Evolutionary conservation across 2,329 filamentous ascomycete genomes (phyloP).

Genomic region (Alternaria panax): DNA sequence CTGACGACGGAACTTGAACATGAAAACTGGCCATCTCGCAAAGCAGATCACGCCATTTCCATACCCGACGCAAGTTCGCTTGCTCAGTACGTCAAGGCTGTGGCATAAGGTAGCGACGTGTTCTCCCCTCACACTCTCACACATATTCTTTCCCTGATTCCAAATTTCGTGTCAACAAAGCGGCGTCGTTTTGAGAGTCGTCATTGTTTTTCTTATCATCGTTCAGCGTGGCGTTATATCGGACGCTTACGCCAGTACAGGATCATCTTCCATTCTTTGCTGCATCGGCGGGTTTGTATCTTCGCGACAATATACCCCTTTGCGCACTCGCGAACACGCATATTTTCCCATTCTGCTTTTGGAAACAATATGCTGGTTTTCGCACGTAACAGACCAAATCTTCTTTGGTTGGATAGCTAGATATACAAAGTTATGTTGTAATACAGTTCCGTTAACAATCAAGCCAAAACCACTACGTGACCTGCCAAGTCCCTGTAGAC

Average conservation of each 20-base stretch:
- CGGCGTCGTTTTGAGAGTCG: background rate
- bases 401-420: slow-evolving; percentile 1
- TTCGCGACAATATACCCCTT: slow-evolving; percentile 7
- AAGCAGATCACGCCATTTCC: slow-evolving; percentile 15
- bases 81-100: slow-evolving; percentile 26
- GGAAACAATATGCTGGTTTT: background rate
- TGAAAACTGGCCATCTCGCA: slow-evolving; percentile 40
- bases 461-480: background rate
- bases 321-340: background rate
- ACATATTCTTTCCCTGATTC: background rate
- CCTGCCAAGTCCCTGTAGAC: background rate
- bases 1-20: slow-evolving; percentile 35
- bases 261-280: background rate
- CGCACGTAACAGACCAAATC: background rate
- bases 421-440: slow-evolving; percentile 1
- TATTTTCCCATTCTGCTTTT: background rate
- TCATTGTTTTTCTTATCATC: background rate
- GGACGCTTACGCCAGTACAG: background rate
- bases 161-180: background rate
- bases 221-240: slow-evolving; percentile 5
- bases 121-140: background rate
- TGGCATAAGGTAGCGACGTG: slow-evolving; percentile 8
- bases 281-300: slow-evolving; percentile 1
- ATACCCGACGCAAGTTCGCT: slow-evolving; percentile 35
- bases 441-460: background rate